phyloP scores from a whole-genome alignment of 192 early-diverging fungal genomes.

The Rhizophagus clarus region DNA sequence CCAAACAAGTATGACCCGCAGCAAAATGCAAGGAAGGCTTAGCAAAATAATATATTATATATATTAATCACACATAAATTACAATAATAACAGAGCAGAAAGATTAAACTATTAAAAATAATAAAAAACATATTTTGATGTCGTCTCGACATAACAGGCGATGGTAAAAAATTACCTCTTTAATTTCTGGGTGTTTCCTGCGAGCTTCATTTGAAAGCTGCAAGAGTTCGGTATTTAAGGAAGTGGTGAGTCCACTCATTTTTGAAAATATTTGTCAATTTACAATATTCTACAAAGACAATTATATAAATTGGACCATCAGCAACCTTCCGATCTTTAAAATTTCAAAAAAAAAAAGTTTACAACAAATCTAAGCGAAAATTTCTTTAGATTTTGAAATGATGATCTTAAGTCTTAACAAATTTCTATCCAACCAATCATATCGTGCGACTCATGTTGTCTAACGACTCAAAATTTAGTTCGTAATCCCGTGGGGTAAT shows the following conservation, averaged over 20 bases:
- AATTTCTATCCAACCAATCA: too few species aligned
- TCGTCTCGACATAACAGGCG: constrained; percentile 1
- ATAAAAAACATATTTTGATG: background rate
- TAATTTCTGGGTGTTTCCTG: constrained; percentile 91
- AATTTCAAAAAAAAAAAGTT: background rate
- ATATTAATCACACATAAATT: background rate
- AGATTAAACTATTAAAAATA: background rate
- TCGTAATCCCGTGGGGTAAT: too few species aligned
- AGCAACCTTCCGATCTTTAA: background rate
- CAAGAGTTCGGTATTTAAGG: constrained; percentile 80
- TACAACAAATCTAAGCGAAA: background rate
- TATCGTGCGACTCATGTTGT: too few species aligned
- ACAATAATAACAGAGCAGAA: background rate
- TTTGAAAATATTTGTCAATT: background rate
- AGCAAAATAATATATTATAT: background rate
- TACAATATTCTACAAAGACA: background rate
- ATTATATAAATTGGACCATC: background rate
- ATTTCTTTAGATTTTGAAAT: background rate
- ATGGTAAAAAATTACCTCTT: constrained; percentile 67
- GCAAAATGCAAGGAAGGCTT: background rate
- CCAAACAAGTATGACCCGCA: background rate
- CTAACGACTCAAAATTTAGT: too few species aligned
- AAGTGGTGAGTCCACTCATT: constrained; percentile 56
- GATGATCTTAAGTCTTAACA: too few species aligned
- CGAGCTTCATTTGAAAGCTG: constrained; percentile 83